Evolutionary conservation across 495 filamentous ascomycete genomes (phyloP).

Genomic region (Patellaria atrata): DNA sequence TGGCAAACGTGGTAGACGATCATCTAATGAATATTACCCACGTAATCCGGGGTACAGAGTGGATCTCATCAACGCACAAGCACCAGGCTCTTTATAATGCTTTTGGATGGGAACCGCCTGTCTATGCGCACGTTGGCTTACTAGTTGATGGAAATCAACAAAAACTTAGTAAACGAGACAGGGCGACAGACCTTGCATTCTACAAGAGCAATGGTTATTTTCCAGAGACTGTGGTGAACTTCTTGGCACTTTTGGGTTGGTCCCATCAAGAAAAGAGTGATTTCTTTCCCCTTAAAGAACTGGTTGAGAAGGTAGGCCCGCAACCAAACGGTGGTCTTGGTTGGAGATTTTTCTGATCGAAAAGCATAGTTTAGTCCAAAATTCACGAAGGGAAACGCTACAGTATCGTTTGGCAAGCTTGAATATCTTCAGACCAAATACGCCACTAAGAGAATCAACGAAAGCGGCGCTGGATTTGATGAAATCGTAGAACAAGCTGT

Average conservation of each 20-base stretch:
- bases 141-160: constrained; percentile 58
- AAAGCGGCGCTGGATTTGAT: constrained; percentile 26
- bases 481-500: constrained; percentile 34
- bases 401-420: constrained; percentile 67
- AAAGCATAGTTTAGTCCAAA: constrained; percentile 53
- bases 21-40: constrained; percentile 90
- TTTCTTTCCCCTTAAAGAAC: constrained; percentile 56
- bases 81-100: constrained; percentile 77
- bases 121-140: constrained; percentile 79
- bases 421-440: constrained; percentile 67
- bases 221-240: constrained; percentile 65
- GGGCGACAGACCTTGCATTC: constrained; percentile 51
- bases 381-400: constrained; percentile 82
- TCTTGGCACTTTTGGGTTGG: constrained; percentile 77
- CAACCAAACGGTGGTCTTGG: too few species aligned
- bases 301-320: constrained; percentile 44
- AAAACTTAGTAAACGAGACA: constrained; percentile 82
- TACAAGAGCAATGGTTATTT: constrained; percentile 58
- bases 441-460: constrained; percentile 22
- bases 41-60: constrained; percentile 84
- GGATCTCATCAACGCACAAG: constrained; percentile 85
- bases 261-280: constrained; percentile 38
- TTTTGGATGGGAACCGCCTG: constrained; percentile 73
- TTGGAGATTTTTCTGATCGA: constrained; percentile 15
- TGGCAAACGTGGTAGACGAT: constrained; percentile 95